These are phyloP conservation scores for Metschnikowia vanudenii DNA, from an alignment of 805 yeast genomes.

Conservation along the genomic window DNA sequence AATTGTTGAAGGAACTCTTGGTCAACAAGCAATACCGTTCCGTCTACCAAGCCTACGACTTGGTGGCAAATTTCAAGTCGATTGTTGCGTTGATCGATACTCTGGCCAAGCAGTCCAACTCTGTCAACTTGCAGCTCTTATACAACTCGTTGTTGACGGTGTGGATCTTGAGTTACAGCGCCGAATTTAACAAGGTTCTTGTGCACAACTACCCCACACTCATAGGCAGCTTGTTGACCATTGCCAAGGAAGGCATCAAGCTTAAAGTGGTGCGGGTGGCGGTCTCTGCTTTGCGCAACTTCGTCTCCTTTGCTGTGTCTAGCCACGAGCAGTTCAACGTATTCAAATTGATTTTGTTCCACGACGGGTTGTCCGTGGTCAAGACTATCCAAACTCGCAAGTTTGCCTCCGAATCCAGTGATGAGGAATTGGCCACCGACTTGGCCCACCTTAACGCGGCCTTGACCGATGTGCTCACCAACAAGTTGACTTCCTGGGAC, in stretches of 20 bases:
- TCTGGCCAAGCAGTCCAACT: slow-evolving; percentile 36
- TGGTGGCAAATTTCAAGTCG: slow-evolving; percentile 34
- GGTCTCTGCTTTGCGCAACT: slow-evolving; percentile 68
- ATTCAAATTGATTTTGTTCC: slow-evolving; percentile 68
- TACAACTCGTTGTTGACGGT: slow-evolving; percentile 73
- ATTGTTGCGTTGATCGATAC: slow-evolving; percentile 29
- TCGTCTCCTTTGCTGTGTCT: slow-evolving; percentile 39
- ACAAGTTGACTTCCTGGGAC: slow-evolving; percentile 82
- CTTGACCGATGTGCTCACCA: slow-evolving; percentile 69
- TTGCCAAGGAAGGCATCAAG: slow-evolving; percentile 81
- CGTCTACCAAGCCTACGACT: slow-evolving; percentile 41
- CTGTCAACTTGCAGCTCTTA: slow-evolving; percentile 70
- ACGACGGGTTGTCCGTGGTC: slow-evolving; percentile 69
- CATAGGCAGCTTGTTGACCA: slow-evolving; percentile 50
- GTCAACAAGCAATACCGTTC: slow-evolving; percentile 52
- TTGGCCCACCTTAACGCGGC: slow-evolving; percentile 54
- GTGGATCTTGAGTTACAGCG: slow-evolving; percentile 83
- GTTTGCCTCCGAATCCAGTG: slow-evolving; percentile 67
- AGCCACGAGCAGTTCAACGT: slow-evolving; percentile 42
- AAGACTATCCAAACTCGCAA: slow-evolving; percentile 77
- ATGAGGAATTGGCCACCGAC: slow-evolving; percentile 82
- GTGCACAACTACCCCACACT: slow-evolving; percentile 53
- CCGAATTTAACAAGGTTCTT: slow-evolving; percentile 46
- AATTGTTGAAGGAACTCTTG: slow-evolving; percentile 61
- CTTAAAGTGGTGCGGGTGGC: slow-evolving; percentile 87